Conservation (phyloP, 257 asterid species). For the Mentha longifolia region DNA sequence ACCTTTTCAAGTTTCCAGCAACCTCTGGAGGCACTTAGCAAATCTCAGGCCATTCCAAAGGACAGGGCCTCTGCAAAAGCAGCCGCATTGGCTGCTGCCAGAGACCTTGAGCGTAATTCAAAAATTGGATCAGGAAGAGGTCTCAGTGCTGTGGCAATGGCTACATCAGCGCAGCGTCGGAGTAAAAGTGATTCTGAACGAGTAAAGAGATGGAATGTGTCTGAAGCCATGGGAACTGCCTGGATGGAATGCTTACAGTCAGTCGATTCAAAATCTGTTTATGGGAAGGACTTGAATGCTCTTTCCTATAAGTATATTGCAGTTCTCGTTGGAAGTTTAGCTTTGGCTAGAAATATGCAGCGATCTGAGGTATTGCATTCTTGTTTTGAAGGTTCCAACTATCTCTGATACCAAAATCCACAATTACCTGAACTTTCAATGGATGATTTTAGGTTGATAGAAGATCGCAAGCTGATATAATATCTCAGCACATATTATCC, state of each 20-base stretch:
- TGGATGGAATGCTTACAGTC: conserved; percentile 97
- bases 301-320: conserved; percentile 90
- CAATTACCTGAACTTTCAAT: conserved; percentile 27
- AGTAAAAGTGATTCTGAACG: conserved; percentile 81
- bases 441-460: conserved; percentile 80
- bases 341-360: conserved; percentile 98
- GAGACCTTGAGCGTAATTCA: conserved; percentile 97
- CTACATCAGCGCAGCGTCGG: conserved; percentile 92
- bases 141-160: conserved; percentile 99
- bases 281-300: conserved; percentile 94
- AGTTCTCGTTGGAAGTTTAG: conserved; percentile 96
- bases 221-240: conserved; percentile 98
- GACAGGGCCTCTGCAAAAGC: conserved; percentile 99
- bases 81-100: conserved; percentile 99
- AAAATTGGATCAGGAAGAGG: conserved; percentile 99
- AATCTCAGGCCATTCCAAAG: conserved; percentile 72
- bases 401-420: conserved; percentile 18
- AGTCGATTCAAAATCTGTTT: conserved; percentile 90
- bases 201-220: conserved; percentile 93
- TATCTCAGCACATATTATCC: conserved; percentile 72
- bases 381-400: conserved; percentile 28
- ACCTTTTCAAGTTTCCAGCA: conserved; percentile 96
- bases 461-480: conserved; percentile 79
- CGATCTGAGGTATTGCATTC: conserved; percentile 77
- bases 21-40: conserved; percentile 77